phyloP scores from a whole-genome alignment of 257 asterid genomes.

The Nicotiana tomentosiformis region DNA sequence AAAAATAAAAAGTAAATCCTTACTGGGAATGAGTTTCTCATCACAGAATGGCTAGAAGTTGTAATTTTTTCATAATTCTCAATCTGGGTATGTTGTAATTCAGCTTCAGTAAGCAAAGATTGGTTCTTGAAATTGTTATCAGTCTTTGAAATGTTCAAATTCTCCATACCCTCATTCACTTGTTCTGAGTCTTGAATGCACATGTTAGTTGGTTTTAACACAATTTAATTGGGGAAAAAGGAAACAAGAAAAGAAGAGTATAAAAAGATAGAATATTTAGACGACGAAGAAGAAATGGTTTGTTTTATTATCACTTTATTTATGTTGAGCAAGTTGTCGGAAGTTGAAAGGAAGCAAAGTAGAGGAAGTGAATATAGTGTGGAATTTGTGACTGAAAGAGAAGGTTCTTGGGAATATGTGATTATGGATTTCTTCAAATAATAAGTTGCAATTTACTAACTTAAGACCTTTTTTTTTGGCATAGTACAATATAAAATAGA shows the following conservation, averaged over 20 bases:
- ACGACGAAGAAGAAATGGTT: background rate
- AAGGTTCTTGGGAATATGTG: conserved; percentile 50
- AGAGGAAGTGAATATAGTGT: background rate
- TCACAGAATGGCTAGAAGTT: conserved; percentile 22
- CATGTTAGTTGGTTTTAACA: conserved; percentile 30
- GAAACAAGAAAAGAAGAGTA: background rate
- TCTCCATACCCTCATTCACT: conserved; percentile 51
- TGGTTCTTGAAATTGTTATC: conserved; percentile 31
- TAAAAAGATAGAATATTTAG: background rate
- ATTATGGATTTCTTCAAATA: background rate
- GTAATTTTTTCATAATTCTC: conserved; percentile 23
- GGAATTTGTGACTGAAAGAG: conserved; percentile 18
- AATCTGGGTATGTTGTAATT: conserved; percentile 25
- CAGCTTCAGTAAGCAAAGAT: conserved; percentile 36
- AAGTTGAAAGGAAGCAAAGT: background rate
- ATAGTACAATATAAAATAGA: no score
- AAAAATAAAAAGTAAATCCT: conserved; percentile 10
- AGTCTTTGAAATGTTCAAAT: conserved; percentile 32
- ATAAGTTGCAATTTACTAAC: no score
- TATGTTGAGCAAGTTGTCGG: conserved; percentile 21
- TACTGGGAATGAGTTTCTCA: conserved; percentile 49
- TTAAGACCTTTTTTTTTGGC: no score
- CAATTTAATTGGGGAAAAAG: background rate
- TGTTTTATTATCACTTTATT: conserved; percentile 18
- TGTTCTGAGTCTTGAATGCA: conserved; percentile 74